Evolutionary conservation across 2,329 filamentous ascomycete species (phyloP), one percentile per base, ranked within the genome.

Genomic region (Gremmenia infestans): DNA sequence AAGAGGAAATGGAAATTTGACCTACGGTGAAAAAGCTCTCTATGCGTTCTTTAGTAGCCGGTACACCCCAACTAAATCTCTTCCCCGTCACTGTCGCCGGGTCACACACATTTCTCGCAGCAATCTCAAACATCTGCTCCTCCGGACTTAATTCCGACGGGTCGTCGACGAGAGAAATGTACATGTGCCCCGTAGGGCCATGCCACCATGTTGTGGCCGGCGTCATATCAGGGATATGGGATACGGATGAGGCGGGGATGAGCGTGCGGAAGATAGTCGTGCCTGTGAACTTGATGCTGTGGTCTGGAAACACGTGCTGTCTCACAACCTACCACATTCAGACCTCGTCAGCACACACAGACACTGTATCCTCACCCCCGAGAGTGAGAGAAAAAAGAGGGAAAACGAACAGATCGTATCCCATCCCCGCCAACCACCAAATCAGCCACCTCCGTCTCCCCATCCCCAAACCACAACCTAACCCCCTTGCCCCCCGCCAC

Each of bases 381-480:
- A 5, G 25, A 25, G 25, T 50, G 11, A 15, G 4, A 25, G 25
- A 25, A 7, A 51, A 14, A 15, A 3, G 17, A 40, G 37, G 9
- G 15, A 37, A 37, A 23, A 57, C 68, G 37, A 60, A 78, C 74
- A 4, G 77, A 80, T 55, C 77, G 73, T 51, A 81, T 80, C 2
- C 79, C 77, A 61, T 82, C 77, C 4, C 76, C 79, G 0, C 78
- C 79, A 2, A 82, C 72, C 1, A 81, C 71, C 0, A 81, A 63
- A 58, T 80, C 78, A 36, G 59, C 65, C 23, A 51, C 50, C 2
- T 72, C 72, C 15, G 71, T 65, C 2, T 72, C 72, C 0, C 73
- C 73, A 59, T 82, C 78, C 12, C 74, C 70, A 55, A 83, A 82
- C 25, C 0, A 55, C 48, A 9, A 81, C 66, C 3, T 67, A 60